Percentiles rank a stretch among this genome's conserved stretches.
These are phyloP conservation scores for Acacia acuminata DNA, from an alignment of 306 rosid genomes.

Conservation along the genomic window DNA sequence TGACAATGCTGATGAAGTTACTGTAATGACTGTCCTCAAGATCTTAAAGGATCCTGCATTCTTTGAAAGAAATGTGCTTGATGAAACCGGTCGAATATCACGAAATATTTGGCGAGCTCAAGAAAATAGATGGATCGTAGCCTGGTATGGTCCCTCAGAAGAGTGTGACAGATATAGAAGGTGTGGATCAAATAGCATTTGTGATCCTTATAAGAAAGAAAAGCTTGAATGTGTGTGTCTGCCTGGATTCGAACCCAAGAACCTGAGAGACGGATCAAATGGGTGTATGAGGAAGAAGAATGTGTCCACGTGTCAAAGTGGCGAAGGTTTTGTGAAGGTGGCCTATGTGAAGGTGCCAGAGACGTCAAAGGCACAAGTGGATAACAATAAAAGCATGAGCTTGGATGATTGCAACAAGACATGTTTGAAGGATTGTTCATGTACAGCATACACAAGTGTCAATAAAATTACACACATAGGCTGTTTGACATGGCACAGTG, in stretches of 20 bases:
- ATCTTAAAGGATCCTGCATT: not conserved
- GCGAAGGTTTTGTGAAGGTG: constrained; percentile 70
- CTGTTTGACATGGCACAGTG: no score
- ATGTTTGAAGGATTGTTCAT: no score
- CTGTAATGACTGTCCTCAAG: no score
- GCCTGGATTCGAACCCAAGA: constrained; percentile 26
- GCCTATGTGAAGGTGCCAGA: constrained; percentile 60
- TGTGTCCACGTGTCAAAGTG: constrained; percentile 52
- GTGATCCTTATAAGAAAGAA: constrained; percentile 35
- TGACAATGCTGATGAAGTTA: not conserved
- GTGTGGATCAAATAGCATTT: constrained; percentile 31
- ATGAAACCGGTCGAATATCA: not conserved
- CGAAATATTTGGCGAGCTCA: no score
- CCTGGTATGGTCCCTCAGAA: no score
- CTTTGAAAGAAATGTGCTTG: not conserved
- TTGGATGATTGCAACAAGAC: no score
- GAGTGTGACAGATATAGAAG: no score
- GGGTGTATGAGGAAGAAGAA: constrained; percentile 49
- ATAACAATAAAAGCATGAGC: not conserved
- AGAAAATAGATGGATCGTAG: no score
- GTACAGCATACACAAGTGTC: no score
- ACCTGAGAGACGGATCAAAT: not conserved
- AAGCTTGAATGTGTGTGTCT: constrained; percentile 36
- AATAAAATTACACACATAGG: no score
- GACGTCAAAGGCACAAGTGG: constrained; percentile 45